Evolutionary conservation across 1,284 basidiomycete species (phyloP).

Genomic region (Ganoderma meredithae): DNA sequence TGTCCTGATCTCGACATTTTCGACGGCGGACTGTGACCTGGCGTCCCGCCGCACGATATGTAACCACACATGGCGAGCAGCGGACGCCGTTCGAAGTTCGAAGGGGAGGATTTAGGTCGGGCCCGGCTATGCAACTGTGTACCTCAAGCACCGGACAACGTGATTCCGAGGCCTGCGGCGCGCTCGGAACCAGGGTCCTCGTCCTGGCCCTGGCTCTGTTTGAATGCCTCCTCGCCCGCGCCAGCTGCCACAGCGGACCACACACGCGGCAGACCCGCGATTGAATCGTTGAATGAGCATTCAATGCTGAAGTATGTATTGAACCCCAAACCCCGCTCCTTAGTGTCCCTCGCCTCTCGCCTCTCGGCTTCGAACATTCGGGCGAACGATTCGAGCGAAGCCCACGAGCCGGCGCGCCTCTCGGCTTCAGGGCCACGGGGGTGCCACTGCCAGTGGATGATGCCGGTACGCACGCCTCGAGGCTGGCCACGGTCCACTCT

Average conservation of each 20-base stretch:
- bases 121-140: not conserved
- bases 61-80: constrained; percentile 1
- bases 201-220: not conserved
- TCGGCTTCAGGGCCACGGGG: too few relatives aligned
- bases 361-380: not conserved
- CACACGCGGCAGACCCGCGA: not conserved
- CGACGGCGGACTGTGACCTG: not conserved
- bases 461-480: constrained; percentile 3
- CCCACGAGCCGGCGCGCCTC: constrained; percentile 1
- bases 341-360: not conserved
- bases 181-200: not conserved
- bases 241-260: not conserved
- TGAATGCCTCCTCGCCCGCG: not conserved
- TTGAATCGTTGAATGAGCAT: not conserved
- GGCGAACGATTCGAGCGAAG: not conserved
- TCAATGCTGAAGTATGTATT: not conserved
- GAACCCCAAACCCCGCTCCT: constrained; percentile 1
- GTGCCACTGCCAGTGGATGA: not conserved
- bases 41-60: not conserved
- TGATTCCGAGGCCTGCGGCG: not conserved
- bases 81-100: not conserved
- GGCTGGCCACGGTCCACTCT: not conserved
- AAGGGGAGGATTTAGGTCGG: not conserved
- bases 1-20: not conserved
- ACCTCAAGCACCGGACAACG: not conserved